A percentile compares a stretch with the other conserved stretches of the same genome.
Conservation (phyloP, 2,329 filamentous ascomycete species). For the Xylariaceae sp. region DNA sequence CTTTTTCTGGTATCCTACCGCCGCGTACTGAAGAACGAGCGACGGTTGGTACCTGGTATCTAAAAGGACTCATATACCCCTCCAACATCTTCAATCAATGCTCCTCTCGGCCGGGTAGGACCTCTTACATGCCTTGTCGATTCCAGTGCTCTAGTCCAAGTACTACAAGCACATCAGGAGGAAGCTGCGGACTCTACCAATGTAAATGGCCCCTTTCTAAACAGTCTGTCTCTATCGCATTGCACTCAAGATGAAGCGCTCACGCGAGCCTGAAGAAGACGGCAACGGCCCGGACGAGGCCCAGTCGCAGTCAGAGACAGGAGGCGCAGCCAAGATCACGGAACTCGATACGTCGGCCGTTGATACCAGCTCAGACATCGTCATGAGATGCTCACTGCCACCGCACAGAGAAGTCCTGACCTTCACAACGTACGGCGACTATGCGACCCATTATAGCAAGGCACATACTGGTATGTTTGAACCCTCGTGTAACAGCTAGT, state of each 20-base stretch:
- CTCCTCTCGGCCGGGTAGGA: no score
- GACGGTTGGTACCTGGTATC: no score
- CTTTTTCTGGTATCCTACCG: no score
- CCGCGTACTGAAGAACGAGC: no score
- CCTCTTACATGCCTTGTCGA: no score
- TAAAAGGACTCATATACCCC: no score
- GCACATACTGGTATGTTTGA: constrained; percentile 51
- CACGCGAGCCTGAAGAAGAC: constrained; percentile 55
- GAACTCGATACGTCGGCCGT: constrained; percentile 50
- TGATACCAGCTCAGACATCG: constrained; percentile 34
- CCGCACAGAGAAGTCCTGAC: constrained; percentile 67
- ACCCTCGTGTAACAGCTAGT: no score
- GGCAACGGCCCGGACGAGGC: constrained; percentile 25
- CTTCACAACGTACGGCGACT: constrained; percentile 74
- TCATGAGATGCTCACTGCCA: constrained; percentile 78
- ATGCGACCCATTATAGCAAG: constrained; percentile 81
- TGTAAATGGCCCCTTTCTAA: constrained; percentile 35
- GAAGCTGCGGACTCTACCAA: constrained; percentile 11
- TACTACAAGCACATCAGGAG: not conserved
- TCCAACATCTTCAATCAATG: no score
- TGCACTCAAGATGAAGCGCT: constrained; percentile 54
- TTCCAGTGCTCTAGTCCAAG: no score
- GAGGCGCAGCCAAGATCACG: constrained; percentile 45
- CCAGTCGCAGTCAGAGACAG: constrained; percentile 13
- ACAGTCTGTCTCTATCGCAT: constrained; percentile 11